These are phyloP conservation scores for Oemleria cerasiformis DNA, from an alignment of 306 rosid genomes.

Conservation along the genomic window DNA sequence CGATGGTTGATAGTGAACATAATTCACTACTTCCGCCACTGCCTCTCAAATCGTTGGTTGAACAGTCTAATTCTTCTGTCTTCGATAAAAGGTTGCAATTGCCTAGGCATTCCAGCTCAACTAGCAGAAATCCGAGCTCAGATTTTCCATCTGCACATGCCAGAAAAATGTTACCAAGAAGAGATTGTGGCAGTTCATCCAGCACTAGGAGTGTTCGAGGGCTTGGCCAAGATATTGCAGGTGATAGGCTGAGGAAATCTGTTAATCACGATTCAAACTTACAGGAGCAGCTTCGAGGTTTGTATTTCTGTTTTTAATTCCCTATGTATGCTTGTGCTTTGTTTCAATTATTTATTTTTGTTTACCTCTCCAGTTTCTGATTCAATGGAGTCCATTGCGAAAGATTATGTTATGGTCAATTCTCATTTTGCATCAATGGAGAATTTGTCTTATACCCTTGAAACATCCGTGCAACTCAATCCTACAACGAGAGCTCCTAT, in stretches of 20 bases:
- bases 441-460: constrained; percentile 59
- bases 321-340: constrained; percentile 17
- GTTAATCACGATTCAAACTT: constrained; percentile 30
- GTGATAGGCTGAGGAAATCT: constrained; percentile 34
- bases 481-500: constrained; percentile 37
- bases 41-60: constrained; percentile 28
- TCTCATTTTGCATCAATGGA: constrained; percentile 54
- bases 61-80: constrained; percentile 30
- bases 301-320: constrained; percentile 20
- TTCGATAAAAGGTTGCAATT: constrained; percentile 30
- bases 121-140: constrained; percentile 30
- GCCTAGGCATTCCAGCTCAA: constrained; percentile 26
- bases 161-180: constrained; percentile 21
- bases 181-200: constrained; percentile 29
- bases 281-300: constrained; percentile 56
- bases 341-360: constrained; percentile 19
- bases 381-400: constrained; percentile 82
- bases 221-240: constrained; percentile 26
- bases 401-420: constrained; percentile 73
- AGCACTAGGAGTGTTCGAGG: constrained; percentile 28
- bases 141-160: constrained; percentile 27
- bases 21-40: constrained; percentile 31
- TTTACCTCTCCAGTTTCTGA: constrained; percentile 50
- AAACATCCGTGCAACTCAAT: constrained; percentile 45
- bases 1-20: constrained; percentile 35